Conservation (phyloP, 345 rosid genomes). For the Stellera chamaejasme region DNA sequence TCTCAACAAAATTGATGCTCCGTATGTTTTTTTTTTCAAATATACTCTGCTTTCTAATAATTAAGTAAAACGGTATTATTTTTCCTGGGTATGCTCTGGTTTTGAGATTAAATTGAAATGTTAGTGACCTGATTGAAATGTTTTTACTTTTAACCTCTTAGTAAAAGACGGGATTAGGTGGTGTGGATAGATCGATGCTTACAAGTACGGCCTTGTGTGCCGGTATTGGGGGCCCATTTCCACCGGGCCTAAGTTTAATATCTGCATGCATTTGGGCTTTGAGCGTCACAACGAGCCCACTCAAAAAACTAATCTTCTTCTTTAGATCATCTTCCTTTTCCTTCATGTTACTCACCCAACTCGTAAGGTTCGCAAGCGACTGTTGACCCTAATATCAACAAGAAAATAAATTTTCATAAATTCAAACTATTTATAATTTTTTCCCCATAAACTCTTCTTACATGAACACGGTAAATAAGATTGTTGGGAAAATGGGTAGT, state of each 20-base stretch:
- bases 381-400: constrained; percentile 19
- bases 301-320: constrained; percentile 55
- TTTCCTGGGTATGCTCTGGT: too few species aligned
- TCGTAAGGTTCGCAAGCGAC: constrained; percentile 50
- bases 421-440: neutral
- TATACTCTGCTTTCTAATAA: too few species aligned
- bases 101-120: too few species aligned
- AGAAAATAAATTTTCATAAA: neutral
- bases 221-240: constrained; percentile 43
- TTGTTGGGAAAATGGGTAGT: too few species aligned
- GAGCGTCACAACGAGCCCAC: constrained; percentile 37
- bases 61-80: too few species aligned
- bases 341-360: constrained; percentile 57
- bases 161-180: neutral
- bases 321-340: constrained; percentile 47
- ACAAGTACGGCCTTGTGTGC: constrained; percentile 73
- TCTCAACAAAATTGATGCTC: too few species aligned
- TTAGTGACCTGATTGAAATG: too few species aligned
- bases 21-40: too few species aligned
- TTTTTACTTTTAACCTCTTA: too few species aligned
- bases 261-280: constrained; percentile 56
- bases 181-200: constrained; percentile 3
- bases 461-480: too few species aligned
- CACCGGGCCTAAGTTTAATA: constrained; percentile 45
- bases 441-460: too few species aligned